Evolutionary conservation across 2,329 filamentous ascomycete species (phyloP).

Genomic region (Lachnellula hyalina): DNA sequence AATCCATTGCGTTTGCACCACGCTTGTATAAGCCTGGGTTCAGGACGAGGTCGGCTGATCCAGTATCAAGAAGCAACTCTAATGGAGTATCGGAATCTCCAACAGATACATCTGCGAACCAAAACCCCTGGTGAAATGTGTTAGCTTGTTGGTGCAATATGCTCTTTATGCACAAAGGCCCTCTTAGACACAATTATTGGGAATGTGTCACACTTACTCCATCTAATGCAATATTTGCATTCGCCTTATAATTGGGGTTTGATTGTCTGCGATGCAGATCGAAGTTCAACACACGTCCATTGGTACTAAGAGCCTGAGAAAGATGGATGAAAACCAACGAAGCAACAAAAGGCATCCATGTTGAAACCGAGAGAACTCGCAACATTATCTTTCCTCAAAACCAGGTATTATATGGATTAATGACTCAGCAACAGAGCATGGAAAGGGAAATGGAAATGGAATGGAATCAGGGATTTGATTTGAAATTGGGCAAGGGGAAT

Average conservation of each 20-base stretch:
- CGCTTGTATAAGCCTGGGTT: conserved; percentile 10
- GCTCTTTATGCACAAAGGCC: too few relatives aligned
- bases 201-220: not conserved
- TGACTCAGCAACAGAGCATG: too few relatives aligned
- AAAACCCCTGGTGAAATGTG: not conserved
- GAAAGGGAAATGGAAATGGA: too few relatives aligned
- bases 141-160: not conserved
- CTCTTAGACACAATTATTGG: too few relatives aligned
- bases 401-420: too few relatives aligned
- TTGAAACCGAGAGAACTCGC: not conserved
- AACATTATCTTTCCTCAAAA: too few relatives aligned
- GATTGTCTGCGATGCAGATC: not conserved
- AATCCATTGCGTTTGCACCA: not conserved
- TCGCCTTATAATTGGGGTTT: not conserved
- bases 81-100: not conserved
- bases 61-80: conserved; percentile 10
- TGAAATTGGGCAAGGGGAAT: too few relatives aligned
- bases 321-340: not conserved
- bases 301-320: not conserved
- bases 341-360: not conserved
- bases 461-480: too few relatives aligned
- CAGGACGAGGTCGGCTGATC: conserved; percentile 10
- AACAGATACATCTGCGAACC: not conserved
- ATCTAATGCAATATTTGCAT: not conserved
- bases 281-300: not conserved